These are phyloP conservation scores for Debaryomyces coudertii DNA, from an alignment of 1,139 yeast species.

Conservation along the genomic window DNA sequence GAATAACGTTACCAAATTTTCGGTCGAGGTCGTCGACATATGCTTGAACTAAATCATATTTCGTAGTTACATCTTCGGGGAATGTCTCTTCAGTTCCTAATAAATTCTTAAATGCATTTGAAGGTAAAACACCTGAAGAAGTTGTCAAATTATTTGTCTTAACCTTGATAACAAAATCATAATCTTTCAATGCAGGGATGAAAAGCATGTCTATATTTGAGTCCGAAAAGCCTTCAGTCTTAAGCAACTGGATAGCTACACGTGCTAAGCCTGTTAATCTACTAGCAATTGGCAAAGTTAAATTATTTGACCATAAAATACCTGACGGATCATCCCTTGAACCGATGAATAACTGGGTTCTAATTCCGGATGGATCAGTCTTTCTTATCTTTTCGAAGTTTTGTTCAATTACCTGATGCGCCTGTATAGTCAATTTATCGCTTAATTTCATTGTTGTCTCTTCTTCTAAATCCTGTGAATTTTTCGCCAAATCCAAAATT, in stretches of 20 bases:
- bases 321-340: conserved; percentile 85
- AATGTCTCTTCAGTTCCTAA: conserved; percentile 40
- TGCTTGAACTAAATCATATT: conserved; percentile 59
- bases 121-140: conserved; percentile 59
- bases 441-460: conserved; percentile 41
- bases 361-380: conserved; percentile 79
- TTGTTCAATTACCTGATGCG: conserved; percentile 62
- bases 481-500: conserved; percentile 69
- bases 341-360: conserved; percentile 80
- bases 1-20: conserved; percentile 57
- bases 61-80: conserved; percentile 48
- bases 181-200: conserved; percentile 81
- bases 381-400: conserved; percentile 69
- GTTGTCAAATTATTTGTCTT: conserved; percentile 47
- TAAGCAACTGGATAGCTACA: conserved; percentile 64
- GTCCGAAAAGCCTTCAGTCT: conserved; percentile 45
- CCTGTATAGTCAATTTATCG: conserved; percentile 64
- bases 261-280: conserved; percentile 87
- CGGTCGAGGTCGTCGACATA: conserved; percentile 58
- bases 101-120: conserved; percentile 67
- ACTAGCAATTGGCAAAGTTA: conserved; percentile 78
- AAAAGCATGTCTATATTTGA: conserved; percentile 60
- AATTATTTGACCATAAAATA: conserved; percentile 72
- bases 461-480: conserved; percentile 37
- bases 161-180: conserved; percentile 72